A percentile compares a stretch with the other conserved stretches of the same genome.
These are phyloP conservation scores for Skeletonema marinoi DNA, from an alignment of 108 stramenopile species.

Conservation along the genomic window DNA sequence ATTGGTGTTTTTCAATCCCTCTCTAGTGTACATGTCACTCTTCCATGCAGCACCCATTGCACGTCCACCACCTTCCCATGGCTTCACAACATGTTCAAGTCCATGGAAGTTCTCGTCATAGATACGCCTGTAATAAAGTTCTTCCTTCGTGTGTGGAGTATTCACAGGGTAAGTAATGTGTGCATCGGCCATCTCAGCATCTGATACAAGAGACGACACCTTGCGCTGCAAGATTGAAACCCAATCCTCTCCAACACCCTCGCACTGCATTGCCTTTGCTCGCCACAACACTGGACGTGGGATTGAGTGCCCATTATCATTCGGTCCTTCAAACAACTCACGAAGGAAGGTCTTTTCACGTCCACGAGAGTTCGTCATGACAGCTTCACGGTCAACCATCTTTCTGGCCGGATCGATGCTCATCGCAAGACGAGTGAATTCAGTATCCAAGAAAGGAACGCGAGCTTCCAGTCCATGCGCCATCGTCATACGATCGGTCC, in stretches of 20 bases:
- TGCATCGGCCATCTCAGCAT: conserved; percentile 75
- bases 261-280: conserved; percentile 88
- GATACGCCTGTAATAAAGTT: conserved; percentile 72
- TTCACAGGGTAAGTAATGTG: conserved; percentile 58
- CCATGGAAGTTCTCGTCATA: conserved; percentile 70
- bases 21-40: conserved; percentile 69
- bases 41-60: conserved; percentile 77
- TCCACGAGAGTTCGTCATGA: conserved; percentile 56
- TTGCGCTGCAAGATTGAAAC: conserved; percentile 69
- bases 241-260: conserved; percentile 85
- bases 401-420: conserved; percentile 66
- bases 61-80: conserved; percentile 76
- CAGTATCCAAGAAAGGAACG: conserved; percentile 81
- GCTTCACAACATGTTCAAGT: conserved; percentile 69
- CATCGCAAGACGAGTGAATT: conserved; percentile 71
- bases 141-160: conserved; percentile 84
- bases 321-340: conserved; percentile 70
- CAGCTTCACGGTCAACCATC: conserved; percentile 71
- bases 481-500: conserved; percentile 86
- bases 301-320: conserved; percentile 65
- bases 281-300: conserved; percentile 73
- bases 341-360: conserved; percentile 72
- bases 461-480: conserved; percentile 79
- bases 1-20: conserved; percentile 64
- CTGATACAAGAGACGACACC: conserved; percentile 63